phyloP scores from a whole-genome alignment of 1,284 basidiomycete species.

The Clitocybe nebularis region DNA sequence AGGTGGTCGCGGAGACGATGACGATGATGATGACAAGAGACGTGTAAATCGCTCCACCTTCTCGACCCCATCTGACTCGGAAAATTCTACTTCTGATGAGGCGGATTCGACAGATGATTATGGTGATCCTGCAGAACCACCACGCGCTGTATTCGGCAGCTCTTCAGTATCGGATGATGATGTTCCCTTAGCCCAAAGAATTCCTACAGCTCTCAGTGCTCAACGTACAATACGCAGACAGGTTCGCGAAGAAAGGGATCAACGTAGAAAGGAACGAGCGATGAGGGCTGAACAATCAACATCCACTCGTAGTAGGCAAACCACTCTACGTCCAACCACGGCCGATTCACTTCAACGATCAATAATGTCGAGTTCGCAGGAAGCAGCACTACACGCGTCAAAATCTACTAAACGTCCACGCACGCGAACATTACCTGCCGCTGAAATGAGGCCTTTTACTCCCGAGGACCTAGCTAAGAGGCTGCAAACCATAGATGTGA shows the following conservation, averaged over 20 bases:
- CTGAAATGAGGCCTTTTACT: constrained; percentile 38
- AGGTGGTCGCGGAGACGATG: constrained; percentile 27
- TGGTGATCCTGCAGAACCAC: constrained; percentile 23
- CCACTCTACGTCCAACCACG: constrained; percentile 32
- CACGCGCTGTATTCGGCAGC: constrained; percentile 11
- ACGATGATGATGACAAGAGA: constrained; percentile 33
- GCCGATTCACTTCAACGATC: constrained; percentile 17
- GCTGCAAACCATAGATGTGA: constrained; percentile 47
- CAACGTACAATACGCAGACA: constrained; percentile 73
- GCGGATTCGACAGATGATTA: constrained; percentile 43
- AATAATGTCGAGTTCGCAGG: constrained; percentile 32
- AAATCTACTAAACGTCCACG: constrained; percentile 35
- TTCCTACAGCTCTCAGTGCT: constrained; percentile 72
- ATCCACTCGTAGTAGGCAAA: constrained; percentile 27
- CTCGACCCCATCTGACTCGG: constrained; percentile 31
- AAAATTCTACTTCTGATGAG: constrained; percentile 34
- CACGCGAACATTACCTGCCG: constrained; percentile 45
- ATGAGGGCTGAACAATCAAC: constrained; percentile 17
- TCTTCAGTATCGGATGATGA: constrained; percentile 50
- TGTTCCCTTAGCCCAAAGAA: constrained; percentile 71
- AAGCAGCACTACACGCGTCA: constrained; percentile 36
- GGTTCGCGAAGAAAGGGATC: constrained; percentile 63
- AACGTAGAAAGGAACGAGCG: constrained; percentile 48
- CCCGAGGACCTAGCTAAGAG: constrained; percentile 58
- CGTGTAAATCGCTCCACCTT: constrained; percentile 26